A percentile compares a stretch with the other conserved stretches of the same genome.
Conservation (phyloP, 2,329 filamentous ascomycete species). For the Neofusicoccum ribis region DNA sequence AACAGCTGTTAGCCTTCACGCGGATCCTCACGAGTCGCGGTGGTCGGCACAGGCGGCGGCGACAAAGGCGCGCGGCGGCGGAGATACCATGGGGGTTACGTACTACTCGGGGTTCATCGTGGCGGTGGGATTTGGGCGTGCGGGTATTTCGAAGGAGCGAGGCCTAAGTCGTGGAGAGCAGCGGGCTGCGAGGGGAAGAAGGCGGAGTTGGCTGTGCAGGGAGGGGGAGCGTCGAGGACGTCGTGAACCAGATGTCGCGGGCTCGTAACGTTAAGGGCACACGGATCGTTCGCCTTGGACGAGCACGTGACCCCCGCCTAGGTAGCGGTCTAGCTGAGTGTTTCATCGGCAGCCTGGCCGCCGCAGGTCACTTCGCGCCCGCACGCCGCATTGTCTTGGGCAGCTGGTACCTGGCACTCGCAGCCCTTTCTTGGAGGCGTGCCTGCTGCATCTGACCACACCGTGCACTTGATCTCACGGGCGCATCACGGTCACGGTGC, state of each 20-base stretch:
- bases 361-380: background rate
- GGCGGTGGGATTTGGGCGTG: constrained; percentile 33
- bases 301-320: background rate
- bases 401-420: background rate
- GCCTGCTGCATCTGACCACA: constrained; percentile 2
- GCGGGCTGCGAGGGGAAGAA: constrained; percentile 14
- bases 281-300: constrained; percentile 3
- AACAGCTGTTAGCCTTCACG: constrained; percentile 2
- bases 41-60: background rate
- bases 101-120: constrained; percentile 94
- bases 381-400: constrained; percentile 3
- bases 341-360: background rate
- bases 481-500: background rate
- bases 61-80: constrained; percentile 20
- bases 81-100: constrained; percentile 44
- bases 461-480: constrained; percentile 3
- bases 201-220: constrained; percentile 20
- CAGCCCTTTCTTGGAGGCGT: background rate
- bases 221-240: constrained; percentile 18
- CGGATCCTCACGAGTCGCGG: background rate
- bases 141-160: constrained; percentile 3
- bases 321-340: background rate
- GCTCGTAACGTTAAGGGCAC: constrained; percentile 16
- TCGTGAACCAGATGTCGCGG: constrained; percentile 26
- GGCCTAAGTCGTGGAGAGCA: constrained; percentile 9